Evolutionary conservation across 2,329 filamentous ascomycete genomes (phyloP).

Genomic region (Emmonsiellopsis sp.): DNA sequence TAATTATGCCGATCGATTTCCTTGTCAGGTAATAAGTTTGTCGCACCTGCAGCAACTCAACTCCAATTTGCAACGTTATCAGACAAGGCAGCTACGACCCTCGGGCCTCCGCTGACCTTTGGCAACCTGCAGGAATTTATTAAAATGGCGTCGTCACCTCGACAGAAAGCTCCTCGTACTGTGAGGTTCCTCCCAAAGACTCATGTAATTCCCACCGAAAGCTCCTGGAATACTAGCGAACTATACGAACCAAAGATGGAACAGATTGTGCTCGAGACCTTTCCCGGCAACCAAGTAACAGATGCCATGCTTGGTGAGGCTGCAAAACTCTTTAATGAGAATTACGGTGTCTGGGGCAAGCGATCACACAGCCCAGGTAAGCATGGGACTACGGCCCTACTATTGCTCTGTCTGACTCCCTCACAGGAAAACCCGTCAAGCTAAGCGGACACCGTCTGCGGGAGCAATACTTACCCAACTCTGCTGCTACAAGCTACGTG

Average conservation of each 20-base stretch:
- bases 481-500: slow-evolving; percentile 3
- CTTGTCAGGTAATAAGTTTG: no score
- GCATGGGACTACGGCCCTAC: slow-evolving; percentile 19
- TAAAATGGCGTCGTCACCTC: no score
- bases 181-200: background rate
- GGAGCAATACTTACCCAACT: slow-evolving; percentile 7
- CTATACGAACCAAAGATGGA: background rate
- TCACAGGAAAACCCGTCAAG: slow-evolving; percentile 8
- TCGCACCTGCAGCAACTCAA: no score
- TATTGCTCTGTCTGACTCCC: slow-evolving; percentile 28
- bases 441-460: slow-evolving; percentile 7
- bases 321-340: slow-evolving; percentile 24
- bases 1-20: no score
- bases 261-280: slow-evolving; percentile 17
- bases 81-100: no score
- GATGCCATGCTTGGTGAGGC: slow-evolving; percentile 31
- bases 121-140: no score
- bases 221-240: background rate
- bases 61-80: no score
- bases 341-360: slow-evolving; percentile 27
- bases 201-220: background rate
- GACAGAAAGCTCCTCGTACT: background rate
- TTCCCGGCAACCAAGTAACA: slow-evolving; percentile 22
- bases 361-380: slow-evolving; percentile 14
- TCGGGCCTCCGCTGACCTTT: no score